A percentile compares a stretch with the other conserved stretches of the same genome.
phyloP scores from a whole-genome alignment of 176 grass and related monocot species.

The Avena eriantha region DNA sequence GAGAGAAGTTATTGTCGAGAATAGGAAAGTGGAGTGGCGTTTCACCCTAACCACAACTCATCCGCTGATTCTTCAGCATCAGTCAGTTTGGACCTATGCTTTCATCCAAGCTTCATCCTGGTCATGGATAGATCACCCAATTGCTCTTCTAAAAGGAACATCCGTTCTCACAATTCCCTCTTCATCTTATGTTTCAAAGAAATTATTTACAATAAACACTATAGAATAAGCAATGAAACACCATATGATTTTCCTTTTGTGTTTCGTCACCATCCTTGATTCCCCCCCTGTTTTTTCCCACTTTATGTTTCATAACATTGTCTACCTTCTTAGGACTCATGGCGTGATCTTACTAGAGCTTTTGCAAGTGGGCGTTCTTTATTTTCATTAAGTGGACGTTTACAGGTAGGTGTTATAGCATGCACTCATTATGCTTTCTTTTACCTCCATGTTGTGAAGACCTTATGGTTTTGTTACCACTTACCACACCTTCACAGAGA shows the following conservation, averaged over 20 bases:
- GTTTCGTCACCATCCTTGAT: constrained; percentile 6
- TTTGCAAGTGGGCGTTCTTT: constrained; percentile 87
- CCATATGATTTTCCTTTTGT: constrained; percentile 20
- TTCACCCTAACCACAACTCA: too few relatives aligned
- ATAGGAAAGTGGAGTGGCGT: too few relatives aligned
- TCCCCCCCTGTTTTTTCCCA: neutral
- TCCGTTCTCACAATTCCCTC: too few relatives aligned
- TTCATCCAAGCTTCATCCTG: too few relatives aligned
- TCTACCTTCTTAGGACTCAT: constrained; percentile 69
- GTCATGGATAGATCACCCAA: too few relatives aligned
- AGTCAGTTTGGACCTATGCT: too few relatives aligned
- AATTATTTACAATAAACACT: neutral
- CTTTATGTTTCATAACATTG: constrained; percentile 13
- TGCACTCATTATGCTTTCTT: constrained; percentile 32
- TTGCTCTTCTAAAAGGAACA: too few relatives aligned
- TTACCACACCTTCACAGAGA: constrained; percentile 57
- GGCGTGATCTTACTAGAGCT: constrained; percentile 91
- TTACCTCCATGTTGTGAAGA: constrained; percentile 29
- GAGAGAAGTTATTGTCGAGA: too few relatives aligned
- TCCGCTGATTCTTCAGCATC: too few relatives aligned
- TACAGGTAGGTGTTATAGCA: constrained; percentile 64
- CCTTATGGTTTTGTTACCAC: constrained; percentile 41
- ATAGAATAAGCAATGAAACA: neutral
- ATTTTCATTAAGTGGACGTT: constrained; percentile 84
- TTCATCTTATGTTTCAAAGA: too few relatives aligned